Percentiles rank a stretch among this genome's conserved stretches.
phyloP scores from a whole-genome alignment of 352 stramenopile species.

The Phytophthora europaea region DNA sequence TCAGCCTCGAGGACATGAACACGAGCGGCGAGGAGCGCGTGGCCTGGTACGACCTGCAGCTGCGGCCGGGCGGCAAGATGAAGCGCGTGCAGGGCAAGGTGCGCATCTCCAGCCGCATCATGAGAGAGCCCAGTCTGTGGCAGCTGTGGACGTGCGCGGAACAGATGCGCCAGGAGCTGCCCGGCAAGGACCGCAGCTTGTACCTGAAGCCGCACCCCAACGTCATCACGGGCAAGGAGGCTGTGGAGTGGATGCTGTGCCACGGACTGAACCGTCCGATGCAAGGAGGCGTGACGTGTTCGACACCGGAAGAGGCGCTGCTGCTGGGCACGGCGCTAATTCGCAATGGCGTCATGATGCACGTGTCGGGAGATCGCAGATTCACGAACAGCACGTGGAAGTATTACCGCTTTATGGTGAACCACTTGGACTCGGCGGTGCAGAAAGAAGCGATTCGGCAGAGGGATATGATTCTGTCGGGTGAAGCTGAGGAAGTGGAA shows the following conservation, averaged over 20 bases:
- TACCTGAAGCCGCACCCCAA: conserved; percentile 87
- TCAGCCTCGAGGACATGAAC: conserved; percentile 88
- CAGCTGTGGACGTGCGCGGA: conserved; percentile 88
- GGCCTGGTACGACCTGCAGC: conserved; percentile 88
- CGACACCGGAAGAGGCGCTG: conserved; percentile 83
- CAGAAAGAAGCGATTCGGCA: conserved; percentile 66
- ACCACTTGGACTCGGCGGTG: conserved; percentile 67
- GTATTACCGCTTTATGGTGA: conserved; percentile 90
- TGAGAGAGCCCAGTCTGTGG: conserved; percentile 84
- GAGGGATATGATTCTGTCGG: conserved; percentile 73
- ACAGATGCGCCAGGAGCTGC: conserved; percentile 85
- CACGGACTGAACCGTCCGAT: conserved; percentile 88
- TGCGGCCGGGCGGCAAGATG: conserved; percentile 84
- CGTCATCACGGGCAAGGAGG: conserved; percentile 86
- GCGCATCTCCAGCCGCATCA: conserved; percentile 85
- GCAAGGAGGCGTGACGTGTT: conserved; percentile 87
- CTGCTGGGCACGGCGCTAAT: conserved; percentile 80
- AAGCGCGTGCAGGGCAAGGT: conserved; percentile 89
- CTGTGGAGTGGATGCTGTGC: conserved; percentile 87
- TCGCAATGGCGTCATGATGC: conserved; percentile 73
- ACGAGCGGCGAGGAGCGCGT: conserved; percentile 85
- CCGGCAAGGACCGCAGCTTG: conserved; percentile 74
- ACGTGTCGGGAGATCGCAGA: conserved; percentile 76
- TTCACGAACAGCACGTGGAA: conserved; percentile 89
- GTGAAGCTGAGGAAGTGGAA: conserved; percentile 81